These are phyloP conservation scores for Mallotus repandus DNA, from an alignment of 441 rosid species.

Conservation along the genomic window DNA sequence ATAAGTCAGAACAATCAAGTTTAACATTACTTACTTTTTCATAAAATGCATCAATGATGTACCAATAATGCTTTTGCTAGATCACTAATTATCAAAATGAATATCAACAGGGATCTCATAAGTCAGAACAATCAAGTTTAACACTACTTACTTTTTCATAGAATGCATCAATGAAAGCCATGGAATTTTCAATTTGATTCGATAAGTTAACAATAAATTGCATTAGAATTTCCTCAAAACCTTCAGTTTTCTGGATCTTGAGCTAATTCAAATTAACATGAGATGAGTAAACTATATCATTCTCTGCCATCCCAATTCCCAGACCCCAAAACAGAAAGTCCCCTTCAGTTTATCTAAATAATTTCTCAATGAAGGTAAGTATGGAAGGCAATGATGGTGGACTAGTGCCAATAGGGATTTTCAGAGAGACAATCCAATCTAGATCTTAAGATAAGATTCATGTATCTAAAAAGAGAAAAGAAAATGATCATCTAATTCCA, in stretches of 20 bases:
- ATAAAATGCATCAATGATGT: conserved; percentile 20
- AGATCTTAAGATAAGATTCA: neutral
- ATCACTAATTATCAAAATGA: neutral
- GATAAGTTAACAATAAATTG: conserved; percentile 60
- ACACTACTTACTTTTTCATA: conserved; percentile 44
- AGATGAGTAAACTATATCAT: conserved; percentile 12
- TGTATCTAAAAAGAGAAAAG: neutral
- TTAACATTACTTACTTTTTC: conserved; percentile 44
- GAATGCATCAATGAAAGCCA: conserved; percentile 28
- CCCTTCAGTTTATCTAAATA: neutral
- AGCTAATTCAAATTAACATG: conserved; percentile 28
- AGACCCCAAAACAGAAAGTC: neutral
- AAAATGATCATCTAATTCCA: neutral
- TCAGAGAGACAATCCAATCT: neutral
- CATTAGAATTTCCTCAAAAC: conserved; percentile 51
- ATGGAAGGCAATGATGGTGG: neutral
- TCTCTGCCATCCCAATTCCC: neutral
- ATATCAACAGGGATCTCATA: neutral
- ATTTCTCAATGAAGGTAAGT: neutral
- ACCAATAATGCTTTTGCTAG: neutral
- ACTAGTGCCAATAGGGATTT: neutral
- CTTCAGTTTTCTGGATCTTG: conserved; percentile 67
- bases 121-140: neutral
- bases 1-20: neutral
- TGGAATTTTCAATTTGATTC: conserved; percentile 57